Conservation (phyloP, 352 stramenopile species). For the Blastocystis sp. region DNA sequence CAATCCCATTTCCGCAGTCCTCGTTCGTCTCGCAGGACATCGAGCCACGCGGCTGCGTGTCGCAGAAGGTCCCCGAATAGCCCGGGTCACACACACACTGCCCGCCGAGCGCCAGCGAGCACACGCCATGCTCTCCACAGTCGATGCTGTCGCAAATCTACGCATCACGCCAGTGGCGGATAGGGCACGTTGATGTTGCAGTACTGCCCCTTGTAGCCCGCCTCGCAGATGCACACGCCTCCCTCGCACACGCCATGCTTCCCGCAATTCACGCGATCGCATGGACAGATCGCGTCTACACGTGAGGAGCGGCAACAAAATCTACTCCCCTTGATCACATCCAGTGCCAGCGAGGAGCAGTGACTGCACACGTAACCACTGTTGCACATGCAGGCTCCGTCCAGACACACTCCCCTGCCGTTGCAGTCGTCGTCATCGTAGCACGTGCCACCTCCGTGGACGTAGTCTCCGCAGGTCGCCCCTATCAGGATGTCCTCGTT, state of each 20-base stretch:
- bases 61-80: slow-evolving; percentile 59
- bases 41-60: slow-evolving; percentile 47
- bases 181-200: slow-evolving; percentile 39
- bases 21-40: slow-evolving; percentile 24
- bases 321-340: slow-evolving; percentile 57
- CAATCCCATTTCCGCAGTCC: slow-evolving; percentile 68
- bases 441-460: slow-evolving; percentile 44
- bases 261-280: slow-evolving; percentile 63
- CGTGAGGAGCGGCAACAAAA: not conserved
- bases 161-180: not conserved
- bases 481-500: slow-evolving; percentile 73
- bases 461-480: slow-evolving; percentile 65
- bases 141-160: slow-evolving; percentile 61
- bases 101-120: slow-evolving; percentile 27
- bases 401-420: slow-evolving; percentile 67
- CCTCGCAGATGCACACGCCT: slow-evolving; percentile 58
- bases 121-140: slow-evolving; percentile 66
- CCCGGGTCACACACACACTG: slow-evolving; percentile 60
- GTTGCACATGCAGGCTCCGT: slow-evolving; percentile 67
- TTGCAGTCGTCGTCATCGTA: slow-evolving; percentile 27
- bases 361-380: slow-evolving; percentile 66
- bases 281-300: slow-evolving; percentile 34
- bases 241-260: slow-evolving; percentile 64
- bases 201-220: slow-evolving; percentile 42
- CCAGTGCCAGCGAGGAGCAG: slow-evolving; percentile 34